A percentile compares a stretch with the other conserved stretches of the same genome.
phyloP scores from a whole-genome alignment of 345 rosid genomes.

The Salix suchowensis region DNA sequence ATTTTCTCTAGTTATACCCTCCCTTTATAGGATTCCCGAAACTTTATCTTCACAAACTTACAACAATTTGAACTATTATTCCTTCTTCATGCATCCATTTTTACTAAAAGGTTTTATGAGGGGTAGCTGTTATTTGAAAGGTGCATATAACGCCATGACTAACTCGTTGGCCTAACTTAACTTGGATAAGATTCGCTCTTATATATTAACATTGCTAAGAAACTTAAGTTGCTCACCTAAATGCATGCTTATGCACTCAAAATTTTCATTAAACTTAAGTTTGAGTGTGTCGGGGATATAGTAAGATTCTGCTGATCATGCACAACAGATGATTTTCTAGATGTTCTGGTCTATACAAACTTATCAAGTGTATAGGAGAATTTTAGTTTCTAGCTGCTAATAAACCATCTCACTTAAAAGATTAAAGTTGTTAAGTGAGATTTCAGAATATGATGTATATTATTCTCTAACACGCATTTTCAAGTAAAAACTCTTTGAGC shows the following conservation, averaged over 20 bases:
- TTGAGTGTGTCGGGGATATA: no score
- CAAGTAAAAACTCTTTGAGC: no score
- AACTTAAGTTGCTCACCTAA: background rate
- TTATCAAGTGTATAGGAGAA: no score
- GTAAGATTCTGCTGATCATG: no score
- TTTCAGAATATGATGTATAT: no score
- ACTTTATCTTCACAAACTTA: background rate
- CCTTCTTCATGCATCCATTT: conserved; percentile 25
- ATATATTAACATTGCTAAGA: background rate
- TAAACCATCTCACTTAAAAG: no score
- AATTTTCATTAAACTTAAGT: background rate
- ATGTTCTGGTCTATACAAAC: no score
- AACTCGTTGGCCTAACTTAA: background rate
- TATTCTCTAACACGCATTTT: no score
- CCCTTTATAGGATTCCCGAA: background rate
- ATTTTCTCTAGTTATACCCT: conserved; percentile 12
- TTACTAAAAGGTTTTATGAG: conserved; percentile 18
- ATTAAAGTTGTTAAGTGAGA: no score
- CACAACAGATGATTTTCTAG: no score
- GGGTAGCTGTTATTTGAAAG: conserved; percentile 36
- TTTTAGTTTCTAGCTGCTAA: no score
- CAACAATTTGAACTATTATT: conserved; percentile 35
- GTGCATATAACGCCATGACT: background rate
- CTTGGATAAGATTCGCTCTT: background rate
- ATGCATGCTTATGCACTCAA: background rate